These are phyloP conservation scores for Ophiostoma populinum DNA, from an alignment of 2,329 filamentous ascomycete genomes.

Conservation along the genomic window DNA sequence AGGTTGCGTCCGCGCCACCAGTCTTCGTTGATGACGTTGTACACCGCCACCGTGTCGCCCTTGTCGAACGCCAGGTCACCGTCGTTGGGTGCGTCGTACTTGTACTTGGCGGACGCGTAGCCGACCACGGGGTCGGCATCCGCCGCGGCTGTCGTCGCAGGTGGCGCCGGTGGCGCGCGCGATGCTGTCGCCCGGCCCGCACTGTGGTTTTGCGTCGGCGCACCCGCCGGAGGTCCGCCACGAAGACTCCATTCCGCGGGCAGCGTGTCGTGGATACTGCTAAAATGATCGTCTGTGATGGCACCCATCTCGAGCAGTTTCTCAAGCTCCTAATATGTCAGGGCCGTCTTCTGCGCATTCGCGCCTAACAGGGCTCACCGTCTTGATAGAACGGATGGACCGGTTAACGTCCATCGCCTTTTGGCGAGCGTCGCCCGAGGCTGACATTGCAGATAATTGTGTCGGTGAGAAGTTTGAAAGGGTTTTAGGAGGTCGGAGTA, in stretches of 20 bases:
- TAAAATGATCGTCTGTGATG: slow-evolving; percentile 59
- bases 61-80: slow-evolving; percentile 69
- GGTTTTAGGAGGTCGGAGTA: too few relatives aligned
- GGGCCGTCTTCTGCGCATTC: not conserved
- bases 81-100: slow-evolving; percentile 60
- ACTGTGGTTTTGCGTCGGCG: slow-evolving; percentile 17
- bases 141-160: slow-evolving; percentile 19
- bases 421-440: slow-evolving; percentile 23
- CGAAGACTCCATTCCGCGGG: slow-evolving; percentile 51
- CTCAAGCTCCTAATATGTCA: slow-evolving; percentile 6
- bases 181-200: slow-evolving; percentile 29
- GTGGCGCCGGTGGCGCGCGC: slow-evolving; percentile 24
- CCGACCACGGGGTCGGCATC: slow-evolving; percentile 37
- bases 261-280: slow-evolving; percentile 56
- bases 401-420: slow-evolving; percentile 57
- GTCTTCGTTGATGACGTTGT: slow-evolving; percentile 89
- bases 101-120: slow-evolving; percentile 66
- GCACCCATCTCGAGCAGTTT: slow-evolving; percentile 64
- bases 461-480: too few relatives aligned
- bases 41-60: slow-evolving; percentile 64
- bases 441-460: too few relatives aligned
- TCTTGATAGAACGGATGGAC: slow-evolving; percentile 75
- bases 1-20: slow-evolving; percentile 90
- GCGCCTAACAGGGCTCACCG: slow-evolving; percentile 37
- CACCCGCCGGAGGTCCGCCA: slow-evolving; percentile 18